Evolutionary conservation across 2,329 filamentous ascomycete genomes (phyloP), one percentile per base, ranked within the genome.

Genomic region (Sclerotinia sclerotiorum): DNA sequence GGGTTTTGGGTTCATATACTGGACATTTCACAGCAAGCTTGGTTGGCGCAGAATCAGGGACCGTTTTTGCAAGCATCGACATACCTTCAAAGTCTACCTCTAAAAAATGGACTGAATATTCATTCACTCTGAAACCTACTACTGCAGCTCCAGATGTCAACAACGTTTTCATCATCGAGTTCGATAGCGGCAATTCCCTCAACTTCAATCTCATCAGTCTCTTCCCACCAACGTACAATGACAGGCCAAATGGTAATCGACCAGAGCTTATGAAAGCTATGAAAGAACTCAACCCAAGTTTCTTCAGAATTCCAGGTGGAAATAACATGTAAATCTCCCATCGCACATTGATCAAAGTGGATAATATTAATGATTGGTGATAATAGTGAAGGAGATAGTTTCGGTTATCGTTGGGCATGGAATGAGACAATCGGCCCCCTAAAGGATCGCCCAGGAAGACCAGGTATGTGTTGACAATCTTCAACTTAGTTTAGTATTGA

Each of bases 291-390:
- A 83, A 85, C 56, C 83, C 84, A 0, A 82, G 81, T 21, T 84
- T 89, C 72, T 81, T 91, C 51, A 83, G 89, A 24, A 84, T 90
- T 68, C 88, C 88, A 0, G 88, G 88, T 7, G 88, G 87, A 13
- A 89, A 88, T 74, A 88, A 88, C 79, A 77, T 89, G 76, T 78
- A 75, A 67, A 77, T 74, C 2, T 17, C 27, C 39, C 42, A 55
- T 42, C 15, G 35, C 32, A 32, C 19, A 27, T 5, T 24, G 51
- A 39, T 69, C 35, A 42, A 42, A 68, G 29, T 15, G 19, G 51
- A 44, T 67, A 55, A 69, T 71, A 15, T 79, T 56, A 78, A 74
- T 79, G 5, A 5, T 44, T 7, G 8, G 15, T 15, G n/a, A 32
- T 71, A 48, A 44, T 68, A 76, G 69, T 64, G 77, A 76, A 73